Percentiles rank a stretch among this genome's conserved stretches.
These are phyloP conservation scores for Corinectria fuckeliana DNA, from an alignment of 2,329 filamentous ascomycete genomes.

Conservation along the genomic window DNA sequence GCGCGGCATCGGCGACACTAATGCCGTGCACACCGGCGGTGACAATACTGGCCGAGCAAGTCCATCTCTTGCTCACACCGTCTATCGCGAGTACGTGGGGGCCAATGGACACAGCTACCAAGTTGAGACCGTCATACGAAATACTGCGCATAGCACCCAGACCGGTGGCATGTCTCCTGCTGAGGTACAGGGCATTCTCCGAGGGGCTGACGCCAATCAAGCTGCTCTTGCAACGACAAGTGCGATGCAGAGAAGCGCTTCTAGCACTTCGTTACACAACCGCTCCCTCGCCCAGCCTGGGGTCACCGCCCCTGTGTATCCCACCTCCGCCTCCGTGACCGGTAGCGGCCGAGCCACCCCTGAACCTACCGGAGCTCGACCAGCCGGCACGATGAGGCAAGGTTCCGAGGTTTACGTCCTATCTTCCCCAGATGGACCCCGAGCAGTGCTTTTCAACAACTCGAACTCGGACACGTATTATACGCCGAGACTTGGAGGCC, in stretches of 20 bases:
- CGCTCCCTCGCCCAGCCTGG: conserved; percentile 47
- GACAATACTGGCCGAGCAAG: conserved; percentile 41
- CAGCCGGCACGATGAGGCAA: conserved; percentile 40
- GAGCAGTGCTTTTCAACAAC: conserved; percentile 62
- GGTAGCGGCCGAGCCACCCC: conserved; percentile 57
- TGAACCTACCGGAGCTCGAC: conserved; percentile 45
- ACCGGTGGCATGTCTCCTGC: conserved; percentile 46
- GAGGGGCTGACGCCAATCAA: conserved; percentile 53
- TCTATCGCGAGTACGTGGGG: conserved; percentile 43
- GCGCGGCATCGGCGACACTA: conserved; percentile 48
- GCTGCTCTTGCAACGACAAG: conserved; percentile 55
- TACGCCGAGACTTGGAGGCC: conserved; percentile 49
- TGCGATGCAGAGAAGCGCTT: conserved; percentile 59
- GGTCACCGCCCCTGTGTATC: conserved; percentile 50
- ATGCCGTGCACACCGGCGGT: conserved; percentile 29
- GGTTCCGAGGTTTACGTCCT: conserved; percentile 64
- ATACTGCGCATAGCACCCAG: conserved; percentile 19
- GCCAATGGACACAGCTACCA: conserved; percentile 45
- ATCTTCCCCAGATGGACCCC: conserved; percentile 65
- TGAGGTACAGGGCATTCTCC: conserved; percentile 55
- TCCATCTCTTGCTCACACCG: conserved; percentile 40
- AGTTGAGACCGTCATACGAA: conserved; percentile 44
- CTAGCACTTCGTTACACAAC: conserved; percentile 51
- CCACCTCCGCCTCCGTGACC: conserved; percentile 45
- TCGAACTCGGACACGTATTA: conserved; percentile 57